Percentiles rank a stretch among this genome's conserved stretches.
Evolutionary conservation across 2,329 filamentous ascomycete species (phyloP).

Genomic region (Ceratocystiopsis minuta): DNA sequence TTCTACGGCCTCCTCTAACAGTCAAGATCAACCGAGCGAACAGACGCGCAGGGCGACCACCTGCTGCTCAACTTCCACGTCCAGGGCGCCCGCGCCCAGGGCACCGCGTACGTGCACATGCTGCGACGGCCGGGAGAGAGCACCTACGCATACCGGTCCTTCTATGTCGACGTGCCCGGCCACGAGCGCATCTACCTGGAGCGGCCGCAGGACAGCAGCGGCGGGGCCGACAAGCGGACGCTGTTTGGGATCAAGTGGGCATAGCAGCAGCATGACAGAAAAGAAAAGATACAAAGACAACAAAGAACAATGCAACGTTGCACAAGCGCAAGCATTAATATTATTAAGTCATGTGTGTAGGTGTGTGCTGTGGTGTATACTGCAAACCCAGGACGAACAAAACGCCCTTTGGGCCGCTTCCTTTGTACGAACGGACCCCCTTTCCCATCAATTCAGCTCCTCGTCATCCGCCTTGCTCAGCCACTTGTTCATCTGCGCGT

Average conservation of each 20-base stretch:
- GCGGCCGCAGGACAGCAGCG: constrained; percentile 29
- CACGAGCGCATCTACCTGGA: constrained; percentile 48
- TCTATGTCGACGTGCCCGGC: constrained; percentile 65
- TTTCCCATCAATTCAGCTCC: constrained; percentile 15
- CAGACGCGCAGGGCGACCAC: constrained; percentile 62
- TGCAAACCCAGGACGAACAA: too few species aligned
- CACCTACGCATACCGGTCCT: constrained; percentile 61
- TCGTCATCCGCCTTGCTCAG: constrained; percentile 33
- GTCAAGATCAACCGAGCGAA: constrained; percentile 45
- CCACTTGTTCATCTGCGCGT: constrained; percentile 39
- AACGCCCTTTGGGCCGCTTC: too few species aligned
- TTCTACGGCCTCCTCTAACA: constrained; percentile 5
- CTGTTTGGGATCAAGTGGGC: constrained; percentile 46
- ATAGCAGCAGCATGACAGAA: constrained; percentile 7
- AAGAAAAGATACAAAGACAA: not conserved
- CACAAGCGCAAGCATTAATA: too few species aligned
- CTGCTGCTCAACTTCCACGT: constrained; percentile 76
- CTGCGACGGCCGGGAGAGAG: constrained; percentile 43
- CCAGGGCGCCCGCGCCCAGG: constrained; percentile 56
- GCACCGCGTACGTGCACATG: constrained; percentile 63
- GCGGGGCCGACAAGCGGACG: constrained; percentile 22
- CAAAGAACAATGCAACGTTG: too few species aligned
- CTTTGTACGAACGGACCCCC: too few species aligned
- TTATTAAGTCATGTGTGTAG: too few species aligned
- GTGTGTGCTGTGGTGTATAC: too few species aligned